These are phyloP conservation scores for Xerocomellus intermedius DNA, from an alignment of 768 basidiomycete genomes.

Conservation along the genomic window DNA sequence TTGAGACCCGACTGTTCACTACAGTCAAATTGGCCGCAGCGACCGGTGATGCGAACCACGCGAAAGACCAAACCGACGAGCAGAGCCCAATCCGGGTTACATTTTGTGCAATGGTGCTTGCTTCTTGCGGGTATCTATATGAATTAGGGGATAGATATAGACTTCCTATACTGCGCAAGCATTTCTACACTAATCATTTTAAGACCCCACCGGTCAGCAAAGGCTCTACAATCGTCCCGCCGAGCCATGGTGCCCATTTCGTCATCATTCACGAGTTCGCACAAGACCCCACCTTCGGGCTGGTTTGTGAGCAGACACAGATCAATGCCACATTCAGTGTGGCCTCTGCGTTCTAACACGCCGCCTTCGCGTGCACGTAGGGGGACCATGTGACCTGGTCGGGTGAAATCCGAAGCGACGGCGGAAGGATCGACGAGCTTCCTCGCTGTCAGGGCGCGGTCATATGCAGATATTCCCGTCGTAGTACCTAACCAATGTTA, in stretches of 20 bases:
- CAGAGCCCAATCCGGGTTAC: background rate
- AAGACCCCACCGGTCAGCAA: conserved; percentile 86
- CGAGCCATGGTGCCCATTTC: conserved; percentile 89
- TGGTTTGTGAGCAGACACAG: conserved; percentile 73
- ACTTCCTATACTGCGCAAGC: conserved; percentile 48
- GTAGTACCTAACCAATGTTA: conserved; percentile 60
- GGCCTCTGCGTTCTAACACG: conserved; percentile 82
- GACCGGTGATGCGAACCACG: too few relatives aligned
- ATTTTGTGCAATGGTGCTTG: background rate
- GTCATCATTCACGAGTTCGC: conserved; percentile 95
- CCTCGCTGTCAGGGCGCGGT: conserved; percentile 84
- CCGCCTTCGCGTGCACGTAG: conserved; percentile 85
- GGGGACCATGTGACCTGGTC: conserved; percentile 96
- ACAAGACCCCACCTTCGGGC: conserved; percentile 72
- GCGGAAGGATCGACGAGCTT: conserved; percentile 67
- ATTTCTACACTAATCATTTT: conserved; percentile 95
- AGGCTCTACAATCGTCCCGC: conserved; percentile 86
- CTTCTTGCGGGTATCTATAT: background rate
- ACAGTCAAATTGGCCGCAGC: too few relatives aligned
- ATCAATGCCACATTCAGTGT: conserved; percentile 91
- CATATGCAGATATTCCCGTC: conserved; percentile 96
- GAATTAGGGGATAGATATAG: background rate
- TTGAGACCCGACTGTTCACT: too few relatives aligned
- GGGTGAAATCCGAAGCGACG: conserved; percentile 69
- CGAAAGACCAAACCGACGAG: too few relatives aligned